Conservation (phyloP, 140 eudicot genomes). For the Anethum foeniculum region DNA sequence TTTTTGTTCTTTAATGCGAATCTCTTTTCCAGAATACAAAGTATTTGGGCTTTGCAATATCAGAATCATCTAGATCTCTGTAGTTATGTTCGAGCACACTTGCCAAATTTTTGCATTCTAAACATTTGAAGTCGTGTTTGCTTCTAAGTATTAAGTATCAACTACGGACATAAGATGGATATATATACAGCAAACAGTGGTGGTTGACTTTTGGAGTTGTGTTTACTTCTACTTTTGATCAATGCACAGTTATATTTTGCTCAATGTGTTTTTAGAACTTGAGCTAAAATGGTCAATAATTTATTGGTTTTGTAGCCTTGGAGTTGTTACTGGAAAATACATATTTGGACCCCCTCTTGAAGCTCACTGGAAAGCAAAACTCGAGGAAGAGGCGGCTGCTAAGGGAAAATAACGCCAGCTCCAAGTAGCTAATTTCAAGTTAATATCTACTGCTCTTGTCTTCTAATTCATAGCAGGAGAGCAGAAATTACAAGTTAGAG, state of each 20-base stretch:
- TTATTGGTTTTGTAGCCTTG: constrained; percentile 5
- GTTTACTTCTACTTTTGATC: neutral
- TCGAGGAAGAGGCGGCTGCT: constrained; percentile 8
- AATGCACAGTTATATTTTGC: neutral
- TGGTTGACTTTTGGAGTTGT: neutral
- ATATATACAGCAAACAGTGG: neutral
- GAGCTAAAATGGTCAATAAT: neutral
- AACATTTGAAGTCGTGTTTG: neutral
- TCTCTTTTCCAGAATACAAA: neutral
- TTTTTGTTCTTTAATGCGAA: neutral
- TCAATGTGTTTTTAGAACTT: neutral
- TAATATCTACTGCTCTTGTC: too few relatives aligned
- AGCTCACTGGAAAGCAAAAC: constrained; percentile 4
- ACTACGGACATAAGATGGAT: neutral
- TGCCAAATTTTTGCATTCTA: neutral
- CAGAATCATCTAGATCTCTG: neutral
- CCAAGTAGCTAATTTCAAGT: neutral
- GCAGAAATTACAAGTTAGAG: neutral
- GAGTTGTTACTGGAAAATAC: constrained; percentile 1
- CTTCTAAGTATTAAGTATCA: neutral
- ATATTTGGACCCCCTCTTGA: constrained; percentile 13
- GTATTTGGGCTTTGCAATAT: neutral
- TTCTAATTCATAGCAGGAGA: neutral
- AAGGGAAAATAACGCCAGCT: constrained; percentile 7
- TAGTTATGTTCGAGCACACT: neutral